Base-by-base conservation (phyloP, 1,139 yeast species). In the Candida dubliniensis region DNA sequence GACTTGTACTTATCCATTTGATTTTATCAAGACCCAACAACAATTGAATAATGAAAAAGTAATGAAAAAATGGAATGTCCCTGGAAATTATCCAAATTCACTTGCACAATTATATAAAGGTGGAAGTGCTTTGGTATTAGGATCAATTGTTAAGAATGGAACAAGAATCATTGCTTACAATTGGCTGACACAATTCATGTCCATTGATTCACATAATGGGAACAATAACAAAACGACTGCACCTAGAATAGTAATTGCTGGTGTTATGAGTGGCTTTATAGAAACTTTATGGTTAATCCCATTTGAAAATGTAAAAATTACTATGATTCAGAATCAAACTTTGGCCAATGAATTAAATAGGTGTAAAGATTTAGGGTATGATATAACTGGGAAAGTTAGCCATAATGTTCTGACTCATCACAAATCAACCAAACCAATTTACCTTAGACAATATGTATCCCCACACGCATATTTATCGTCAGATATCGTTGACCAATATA, bases 271-370 rank as follows among this genome's bases (percentile, higher is more conserved):
- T 9, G 98, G 95, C 5, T 74, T 84, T 46, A 67, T 83, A 42
- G 99, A 93, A 63, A 83, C 95, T 5, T 55, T 89, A 36, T 79
- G 90, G 72, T 79, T 93, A 27, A 87, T 93, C 24, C 99, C 99
- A 0, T 91, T 93, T 64, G 99, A 93, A 58, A 87, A 84, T 59
- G 76, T 90, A 53, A 90, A 91, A 60, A 84, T 88, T 5, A 77
- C 89, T 11, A 84, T 89, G 93, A 83, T 91, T 50, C 96, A 91
- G 57, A 80, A 84, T 55, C 71, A 66, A 64, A 52, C 67, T 4
- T 58, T 72, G 45, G 55, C 50, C 30, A 72, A 71, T 44, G 79
- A 74, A 48, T 50, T 66, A 26, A 43, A 50, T 2, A 55, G 71
- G 36, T 45, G 57, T 30, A 55, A 57, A 13, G 53, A 54, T 34